Base-by-base conservation (phyloP, 2,329 filamentous ascomycete species). In the Nigrospora osmanthi region DNA sequence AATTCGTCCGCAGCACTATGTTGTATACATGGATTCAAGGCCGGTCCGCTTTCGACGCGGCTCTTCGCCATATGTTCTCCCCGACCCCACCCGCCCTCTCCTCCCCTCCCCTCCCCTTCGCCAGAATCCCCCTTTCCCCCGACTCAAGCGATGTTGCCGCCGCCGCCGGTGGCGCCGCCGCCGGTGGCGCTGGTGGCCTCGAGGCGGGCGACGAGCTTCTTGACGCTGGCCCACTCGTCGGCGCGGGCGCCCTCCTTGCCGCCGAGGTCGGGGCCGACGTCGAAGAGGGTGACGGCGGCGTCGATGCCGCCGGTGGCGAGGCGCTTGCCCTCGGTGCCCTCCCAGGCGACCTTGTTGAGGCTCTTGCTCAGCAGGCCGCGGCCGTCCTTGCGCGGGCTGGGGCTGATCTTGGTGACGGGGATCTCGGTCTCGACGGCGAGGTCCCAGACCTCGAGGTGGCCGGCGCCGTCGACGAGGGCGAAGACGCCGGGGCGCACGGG, bases 401-500 rank as follows among this genome's bases (percentile, higher is more conserved):
- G 89, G 42, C 80, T 80, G 53, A 89, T 85, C 52, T 85, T 84
- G 41, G 88, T 86, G 1, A 94, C 81, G 0, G 93, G 93, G 39
- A 97, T 88, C 67, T 98, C 93, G 1, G 86, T 89, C 65, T 96
- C 90, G 16, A 90, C 78, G 12, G 87, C 91, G 42, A 98, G 79
- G 60, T 98, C 94, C 88, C 93, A 98, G 41, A 98, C 75, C 67
- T 98, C 94, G 15, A 98, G 73, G 65, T 83, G 87, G 30, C 93
- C 94, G 3, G 87, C 88, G 32, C 93, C 93, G 56, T 98, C 94
- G 3, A 97, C 93, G 16, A 95, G 80, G 1, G 88, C 89, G 65
- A 98, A 98, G 10, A 98, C 87, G 34, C 89, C 90, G 0, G 93
- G 93, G 62, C 93, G 91, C 52, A 93, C 80, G 0, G 93, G 93